phyloP scores from a whole-genome alignment of 768 basidiomycete genomes.

The Tulasnella sp. region DNA sequence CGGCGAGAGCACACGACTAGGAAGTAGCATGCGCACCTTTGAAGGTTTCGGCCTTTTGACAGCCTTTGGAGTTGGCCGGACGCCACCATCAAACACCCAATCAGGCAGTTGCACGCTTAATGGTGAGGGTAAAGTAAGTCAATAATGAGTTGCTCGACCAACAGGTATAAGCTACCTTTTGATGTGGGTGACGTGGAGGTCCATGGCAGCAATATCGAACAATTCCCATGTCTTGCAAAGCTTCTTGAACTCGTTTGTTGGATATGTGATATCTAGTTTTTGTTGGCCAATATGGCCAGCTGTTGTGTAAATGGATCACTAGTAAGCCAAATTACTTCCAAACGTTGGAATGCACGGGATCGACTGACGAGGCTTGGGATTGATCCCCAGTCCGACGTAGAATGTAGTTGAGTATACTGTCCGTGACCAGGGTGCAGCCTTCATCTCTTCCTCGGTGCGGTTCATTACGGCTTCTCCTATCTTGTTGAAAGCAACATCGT shows the following conservation, averaged over 20 bases:
- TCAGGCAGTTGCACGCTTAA: conserved; percentile 68
- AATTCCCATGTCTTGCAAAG: conserved; percentile 93
- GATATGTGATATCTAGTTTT: conserved; percentile 91
- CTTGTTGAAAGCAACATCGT: conserved; percentile 79
- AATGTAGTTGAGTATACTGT: conserved; percentile 94
- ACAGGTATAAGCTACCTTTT: conserved; percentile 49
- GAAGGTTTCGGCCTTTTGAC: conserved; percentile 63
- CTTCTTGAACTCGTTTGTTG: conserved; percentile 89
- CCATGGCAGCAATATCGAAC: conserved; percentile 86
- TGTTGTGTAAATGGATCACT: conserved; percentile 27
- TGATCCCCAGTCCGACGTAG: conserved; percentile 89
- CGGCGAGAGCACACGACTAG: neutral
- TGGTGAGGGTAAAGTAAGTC: neutral
- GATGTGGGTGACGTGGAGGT: conserved; percentile 86
- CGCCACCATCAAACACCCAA: conserved; percentile 70
- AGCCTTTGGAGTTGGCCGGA: conserved; percentile 58
- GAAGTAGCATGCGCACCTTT: conserved; percentile 36
- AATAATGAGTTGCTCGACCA: neutral
- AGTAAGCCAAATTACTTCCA: neutral
- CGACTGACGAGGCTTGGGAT: conserved; percentile 76
- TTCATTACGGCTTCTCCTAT: conserved; percentile 59
- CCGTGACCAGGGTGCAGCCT: conserved; percentile 62
- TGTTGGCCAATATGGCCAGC: conserved; percentile 69
- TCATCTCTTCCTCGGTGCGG: conserved; percentile 68
- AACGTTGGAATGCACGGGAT: conserved; percentile 8